Evolutionary conservation across 2,329 filamentous ascomycete species (phyloP), one percentile per base, ranked within the genome.

Genomic region (Phaeophleospora eucalypticola): DNA sequence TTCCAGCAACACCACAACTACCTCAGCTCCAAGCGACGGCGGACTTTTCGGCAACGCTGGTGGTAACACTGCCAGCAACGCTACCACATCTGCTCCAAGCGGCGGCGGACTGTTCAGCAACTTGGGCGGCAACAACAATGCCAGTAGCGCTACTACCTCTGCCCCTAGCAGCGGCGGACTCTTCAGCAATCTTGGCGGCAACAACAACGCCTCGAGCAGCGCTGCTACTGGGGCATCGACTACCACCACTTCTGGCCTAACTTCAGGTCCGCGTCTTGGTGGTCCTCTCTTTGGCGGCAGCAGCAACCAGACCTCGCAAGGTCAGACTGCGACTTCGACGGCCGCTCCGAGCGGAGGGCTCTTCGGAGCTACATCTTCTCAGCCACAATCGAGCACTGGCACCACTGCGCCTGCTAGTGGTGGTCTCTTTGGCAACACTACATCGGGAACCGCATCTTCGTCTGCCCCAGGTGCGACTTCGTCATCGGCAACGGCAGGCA

Each of bases 151-250:
- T 12, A 32, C 51, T 15, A 45, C 43, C n/a, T 38, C 46, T 18
- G 43, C 46, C 14, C 46, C 46, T 34, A 34, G 42, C 17, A 36
- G 43, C 32, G 41, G 47, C 34, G 42, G 38, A 20, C 38, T 53
- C 20, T 51, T 53, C 24, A 37, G 16, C 16, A n/a, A n/a, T 19
- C 12, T 37, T 3, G 36, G 16, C 12, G 16, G 36, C 36, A 17
- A 17, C 14, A 35, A 35, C 6, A 17, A 10, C 19, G 9, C 36
- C 19, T 16, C 36, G 15, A 37, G 36, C 36, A 19, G 36, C 16
- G 36, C 15, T 10, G 12, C 36, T 12, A 37, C 16, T 12, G 36
- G 36, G 15, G 16, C 36, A 10, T 37, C 36, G 15, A 19, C 36
- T 19, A 37, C 36, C 12, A 19, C 34, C n/a, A 36, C 34, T 16